Evolutionary conservation across 257 asterid species (phyloP).

Genomic region (Nicotiana noctiflora): DNA sequence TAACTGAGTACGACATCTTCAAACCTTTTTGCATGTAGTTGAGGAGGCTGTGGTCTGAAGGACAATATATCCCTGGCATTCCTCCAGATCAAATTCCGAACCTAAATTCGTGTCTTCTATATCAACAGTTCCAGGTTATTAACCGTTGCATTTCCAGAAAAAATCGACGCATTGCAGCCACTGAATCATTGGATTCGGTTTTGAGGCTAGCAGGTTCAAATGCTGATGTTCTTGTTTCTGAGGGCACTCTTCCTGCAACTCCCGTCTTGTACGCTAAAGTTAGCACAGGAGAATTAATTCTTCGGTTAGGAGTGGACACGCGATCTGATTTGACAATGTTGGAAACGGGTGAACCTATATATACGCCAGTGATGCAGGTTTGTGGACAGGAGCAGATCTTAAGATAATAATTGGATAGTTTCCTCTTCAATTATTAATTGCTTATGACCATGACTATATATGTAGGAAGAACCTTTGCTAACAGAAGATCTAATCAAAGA

Average conservation of each 20-base stretch:
- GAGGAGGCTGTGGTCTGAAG: constrained; percentile 88
- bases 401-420: constrained; percentile 9
- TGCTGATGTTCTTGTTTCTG: constrained; percentile 35
- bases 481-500: constrained; percentile 96
- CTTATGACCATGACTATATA: constrained; percentile 13
- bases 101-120: constrained; percentile 79
- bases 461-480: constrained; percentile 84
- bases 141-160: constrained; percentile 95
- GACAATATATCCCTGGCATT: constrained; percentile 87
- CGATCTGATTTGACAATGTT: constrained; percentile 70
- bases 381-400: constrained; percentile 21
- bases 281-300: constrained; percentile 71
- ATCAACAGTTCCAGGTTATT: constrained; percentile 96
- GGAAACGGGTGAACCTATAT: constrained; percentile 90
- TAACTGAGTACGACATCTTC: constrained; percentile 14
- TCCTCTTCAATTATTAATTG: constrained; percentile 14
- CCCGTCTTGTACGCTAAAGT: constrained; percentile 56
- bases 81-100: constrained; percentile 83
- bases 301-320: constrained; percentile 83
- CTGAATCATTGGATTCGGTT: constrained; percentile 69
- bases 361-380: constrained; percentile 91
- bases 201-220: constrained; percentile 40
- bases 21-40: constrained; percentile 45
- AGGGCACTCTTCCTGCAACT: constrained; percentile 30
- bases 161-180: constrained; percentile 62